Conservation (phyloP, 2,329 filamentous ascomycete species). For the Diaporthe helianthi region DNA sequence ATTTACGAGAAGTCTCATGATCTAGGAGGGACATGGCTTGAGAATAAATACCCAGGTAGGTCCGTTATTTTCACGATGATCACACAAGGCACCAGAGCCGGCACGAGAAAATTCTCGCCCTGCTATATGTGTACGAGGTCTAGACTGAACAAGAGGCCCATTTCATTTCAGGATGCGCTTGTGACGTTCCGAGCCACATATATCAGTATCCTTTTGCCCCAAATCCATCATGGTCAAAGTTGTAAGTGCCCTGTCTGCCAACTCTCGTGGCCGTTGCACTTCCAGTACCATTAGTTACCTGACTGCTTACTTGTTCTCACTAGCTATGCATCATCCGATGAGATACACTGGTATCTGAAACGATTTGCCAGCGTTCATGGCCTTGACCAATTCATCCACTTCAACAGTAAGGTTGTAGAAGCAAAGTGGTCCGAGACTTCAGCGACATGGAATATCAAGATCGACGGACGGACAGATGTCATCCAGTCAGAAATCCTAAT, state of each 20-base stretch:
- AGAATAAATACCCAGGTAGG: slow-evolving; percentile 1
- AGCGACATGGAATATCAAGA: not conserved
- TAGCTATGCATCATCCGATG: slow-evolving; percentile 11
- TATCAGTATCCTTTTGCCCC: slow-evolving; percentile 53
- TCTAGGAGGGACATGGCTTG: not conserved
- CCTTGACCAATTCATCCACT: not conserved
- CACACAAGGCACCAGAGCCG: not conserved
- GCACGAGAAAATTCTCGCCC: not conserved
- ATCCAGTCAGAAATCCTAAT: slow-evolving; percentile 46
- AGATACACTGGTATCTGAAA: not conserved
- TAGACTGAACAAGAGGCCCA: not conserved
- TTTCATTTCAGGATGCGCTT: slow-evolving; percentile 43
- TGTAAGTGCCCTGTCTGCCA: slow-evolving; percentile 42
- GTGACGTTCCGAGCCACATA: slow-evolving; percentile 52
- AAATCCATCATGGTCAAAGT: slow-evolving; percentile 49
- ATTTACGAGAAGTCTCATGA: not conserved
- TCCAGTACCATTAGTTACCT: too few species aligned
- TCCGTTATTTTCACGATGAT: not conserved
- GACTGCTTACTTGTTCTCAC: not conserved
- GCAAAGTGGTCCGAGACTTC: not conserved
- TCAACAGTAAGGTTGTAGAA: not conserved
- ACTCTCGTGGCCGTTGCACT: not conserved
- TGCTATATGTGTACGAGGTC: too few species aligned
- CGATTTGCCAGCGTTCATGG: not conserved
- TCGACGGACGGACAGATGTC: not conserved